Evolutionary conservation across 164 flowering plant genomes (phyloP), one percentile per base, ranked within the genome.

Genomic region (Tinospora cordifolia): DNA sequence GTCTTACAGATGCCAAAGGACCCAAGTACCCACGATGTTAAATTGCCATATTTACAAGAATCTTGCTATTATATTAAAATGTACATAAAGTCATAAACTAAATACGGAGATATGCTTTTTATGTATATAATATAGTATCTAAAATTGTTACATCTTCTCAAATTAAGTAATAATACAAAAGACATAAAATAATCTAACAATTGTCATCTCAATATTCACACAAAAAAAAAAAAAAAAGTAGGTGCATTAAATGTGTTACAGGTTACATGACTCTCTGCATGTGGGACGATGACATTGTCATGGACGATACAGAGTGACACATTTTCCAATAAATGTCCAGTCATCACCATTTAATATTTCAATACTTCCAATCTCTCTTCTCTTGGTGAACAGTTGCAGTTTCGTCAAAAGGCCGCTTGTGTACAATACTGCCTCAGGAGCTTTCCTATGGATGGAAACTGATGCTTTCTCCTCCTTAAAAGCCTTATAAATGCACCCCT

Each of bases 381-480:
- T 22, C 8, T 54, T 22, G 9, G 60, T 54, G 60, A 54, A 54
- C 60, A 54, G 24, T 54, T n/a, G 60, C n/a, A 21, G 60, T 54
- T 54, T 54, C 24, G 60, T 54, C 60, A 17, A 54, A 54, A 54
- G 25, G 9, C 60, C 60, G n/a, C 60, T 54, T 54, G 19, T 27
- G 22, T 63, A 63, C 66, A 63, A 64, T 14, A 2, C 47, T 44
- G 47, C 47, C 22, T 14, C 47, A 40, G 44, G 68, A 65, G 51
- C 51, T 41, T 65, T 39, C 41, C 68, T 17, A 65, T 49, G 17
- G 68, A 65, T 39, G 49, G 68, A 65, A 65, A 65, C 68, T 65
- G 68, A 41, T 19, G 21, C 51, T 51, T 65, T 65, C 68, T 9
- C 22, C 51, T 39, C 49, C 68, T 39, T 39, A 25, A 65, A 65